Evolutionary conservation across 2,329 filamentous ascomycete species (phyloP), one percentile per base, ranked within the genome.

Genomic region (Bipolaris zeicola): DNA sequence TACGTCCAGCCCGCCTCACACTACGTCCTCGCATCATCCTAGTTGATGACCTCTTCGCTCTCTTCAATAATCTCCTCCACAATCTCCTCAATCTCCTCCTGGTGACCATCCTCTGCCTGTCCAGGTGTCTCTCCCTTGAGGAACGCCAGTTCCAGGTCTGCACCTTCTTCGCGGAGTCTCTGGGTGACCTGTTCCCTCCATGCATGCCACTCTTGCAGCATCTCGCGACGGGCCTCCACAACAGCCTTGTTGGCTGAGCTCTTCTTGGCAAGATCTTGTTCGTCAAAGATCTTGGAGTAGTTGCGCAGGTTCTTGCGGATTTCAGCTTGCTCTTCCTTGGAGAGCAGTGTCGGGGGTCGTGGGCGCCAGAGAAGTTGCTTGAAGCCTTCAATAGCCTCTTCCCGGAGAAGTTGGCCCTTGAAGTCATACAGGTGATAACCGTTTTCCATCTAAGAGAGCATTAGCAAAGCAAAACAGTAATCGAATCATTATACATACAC

Each of bases 381-480:
- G 86, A 99, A 98, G 79, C 96, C 96, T 66, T 99, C 95, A 57
- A 96, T 85, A 49, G 88, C 89, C 78, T 97, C 91, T 80, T 99
- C 96, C 57, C 92, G 89, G 52, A 99, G 87, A 52, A 89, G 85
- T 69, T 90, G 89, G 63, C 95, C 96, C 77, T 88, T 90, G 86
- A 99, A 99, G 76, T 96, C 93, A 85, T 97, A 98, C 60, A 99
- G 82, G 78, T 98, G 94, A 83, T 96, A 99, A 63, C 95, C 95
- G 76, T 98, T 99, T 83, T 99, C 95, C 92, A 98, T 96, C 91
- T 96, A 73, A 46, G 33, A 33, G 26, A 31, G 43, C 52, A 56
- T 69, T 60, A 70, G 63, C 42, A 56, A 37, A 45, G 31, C 43
- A 52, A 24, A 28, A 18, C 48, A 34, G 22, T 37, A 51, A 14